Base-by-base conservation (phyloP, 192 early-diverging fungal genomes). In the Coemansia sp. region DNA sequence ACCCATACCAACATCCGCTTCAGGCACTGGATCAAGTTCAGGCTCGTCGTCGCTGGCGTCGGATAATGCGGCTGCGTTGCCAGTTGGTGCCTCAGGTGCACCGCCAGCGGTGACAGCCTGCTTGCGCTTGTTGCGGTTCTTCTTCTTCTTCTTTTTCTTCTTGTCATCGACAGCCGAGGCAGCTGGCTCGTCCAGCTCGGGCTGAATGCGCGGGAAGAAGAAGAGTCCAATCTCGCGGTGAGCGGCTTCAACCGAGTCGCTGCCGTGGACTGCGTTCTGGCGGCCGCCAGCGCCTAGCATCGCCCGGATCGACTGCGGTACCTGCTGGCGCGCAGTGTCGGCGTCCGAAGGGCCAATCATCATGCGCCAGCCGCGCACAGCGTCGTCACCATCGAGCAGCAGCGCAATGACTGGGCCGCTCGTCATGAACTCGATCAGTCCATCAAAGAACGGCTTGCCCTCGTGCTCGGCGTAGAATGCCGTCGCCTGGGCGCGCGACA, bases 241-340 rank as follows among this genome's bases (percentile, higher is more conserved):
- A 1, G 77, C 82, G 23, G 70, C 56, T 22, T 66, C 67, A 6
- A 65, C 48, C 19, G 85, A 85, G 37, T 84, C 85, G 49, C 83
- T 84, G 37, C 83, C 85, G 62, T 87, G 85, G 0, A 84, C 82
- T 12, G 83, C 85, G 68, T 87, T 87, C 36, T 70, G 69, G 15
- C 64, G 65, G 25, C 69, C 64, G 38, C 56, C 59, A 5, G 74
- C 58, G 26, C 85, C 85, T 64, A 78, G 64, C 64, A 64, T 38
- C 48, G 85, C 84, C 12, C 85, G 71, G 34, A 87, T 64, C 20
- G 75, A 79, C 53, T 71, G 57, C 6, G 85, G 85, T 5, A 49
- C 63, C 21, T 68, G 25, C 22, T 60, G 26, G 15, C 64, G 71
- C 23, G 83, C 85, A 0, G 36, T 40, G 11, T 44, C 62, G 9